phyloP scores from a whole-genome alignment of 1,284 basidiomycete species.

The Volvariella volvacea region DNA sequence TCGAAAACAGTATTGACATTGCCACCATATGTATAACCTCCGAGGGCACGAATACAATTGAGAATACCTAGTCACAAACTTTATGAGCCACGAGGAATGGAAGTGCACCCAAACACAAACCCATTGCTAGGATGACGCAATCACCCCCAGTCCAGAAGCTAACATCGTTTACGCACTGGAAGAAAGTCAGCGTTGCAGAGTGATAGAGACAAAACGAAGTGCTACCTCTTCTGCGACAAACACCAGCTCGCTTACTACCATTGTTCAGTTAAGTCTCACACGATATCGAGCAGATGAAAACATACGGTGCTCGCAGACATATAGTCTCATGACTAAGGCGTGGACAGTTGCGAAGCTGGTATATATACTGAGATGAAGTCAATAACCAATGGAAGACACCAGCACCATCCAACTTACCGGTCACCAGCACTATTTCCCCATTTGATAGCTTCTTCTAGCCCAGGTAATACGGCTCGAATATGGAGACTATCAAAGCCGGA shows the following conservation, averaged over 20 bases:
- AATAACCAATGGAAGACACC: background rate
- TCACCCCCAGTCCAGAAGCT: conserved; percentile 49
- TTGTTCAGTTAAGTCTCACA: conserved; percentile 1
- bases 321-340: conserved; percentile 45
- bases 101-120: conserved; percentile 22
- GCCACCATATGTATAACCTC: conserved; percentile 45
- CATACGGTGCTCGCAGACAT: conserved; percentile 59
- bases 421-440: conserved; percentile 64
- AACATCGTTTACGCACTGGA: conserved; percentile 51
- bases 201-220: background rate
- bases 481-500: conserved; percentile 63
- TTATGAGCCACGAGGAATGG: conserved; percentile 4
- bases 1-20: conserved; percentile 50
- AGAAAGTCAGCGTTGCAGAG: conserved; percentile 2
- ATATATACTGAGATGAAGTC: conserved; percentile 37
- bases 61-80: conserved; percentile 33
- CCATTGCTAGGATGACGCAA: conserved; percentile 44
- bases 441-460: conserved; percentile 55
- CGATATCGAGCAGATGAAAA: conserved; percentile 4
- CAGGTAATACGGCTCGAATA: conserved; percentile 52
- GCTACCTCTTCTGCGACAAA: conserved; percentile 54
- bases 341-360: conserved; percentile 54
- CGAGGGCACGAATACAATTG: conserved; percentile 56
- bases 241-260: conserved; percentile 52
- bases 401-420: conserved; percentile 31